Percentiles rank a stretch among this genome's conserved stretches.
phyloP scores from a whole-genome alignment of 2,329 filamentous ascomycete genomes.

The Aspergillus thermomutatus region DNA sequence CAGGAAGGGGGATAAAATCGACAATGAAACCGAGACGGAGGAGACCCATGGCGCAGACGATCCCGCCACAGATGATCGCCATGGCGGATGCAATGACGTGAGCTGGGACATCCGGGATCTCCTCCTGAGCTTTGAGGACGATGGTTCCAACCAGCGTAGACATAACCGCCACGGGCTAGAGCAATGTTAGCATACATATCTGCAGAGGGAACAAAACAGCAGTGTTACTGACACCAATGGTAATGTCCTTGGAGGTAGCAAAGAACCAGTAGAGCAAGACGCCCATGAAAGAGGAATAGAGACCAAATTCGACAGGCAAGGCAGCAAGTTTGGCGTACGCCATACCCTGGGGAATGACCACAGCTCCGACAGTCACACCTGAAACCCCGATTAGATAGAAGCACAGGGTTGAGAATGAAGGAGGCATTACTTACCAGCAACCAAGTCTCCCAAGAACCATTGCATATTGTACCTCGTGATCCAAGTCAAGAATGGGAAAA shows the following conservation, averaged over 20 bases:
- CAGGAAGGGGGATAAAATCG: slow-evolving; percentile 84
- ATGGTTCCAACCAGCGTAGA: slow-evolving; percentile 86
- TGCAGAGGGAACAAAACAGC: neutral
- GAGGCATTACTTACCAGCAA: slow-evolving; percentile 65
- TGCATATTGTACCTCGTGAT: slow-evolving; percentile 81
- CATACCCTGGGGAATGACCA: slow-evolving; percentile 96
- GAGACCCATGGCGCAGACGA: slow-evolving; percentile 76
- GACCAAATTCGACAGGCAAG: slow-evolving; percentile 75
- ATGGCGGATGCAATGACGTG: slow-evolving; percentile 75
- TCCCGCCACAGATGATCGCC: slow-evolving; percentile 70
- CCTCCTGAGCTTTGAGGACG: slow-evolving; percentile 59
- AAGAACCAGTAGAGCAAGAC: slow-evolving; percentile 97
- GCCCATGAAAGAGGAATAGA: slow-evolving; percentile 96
- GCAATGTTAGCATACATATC: slow-evolving; percentile 3
- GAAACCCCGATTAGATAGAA: slow-evolving; percentile 4
- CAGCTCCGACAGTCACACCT: slow-evolving; percentile 69
- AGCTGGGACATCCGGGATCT: slow-evolving; percentile 53
- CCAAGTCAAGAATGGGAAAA: slow-evolving; percentile 92
- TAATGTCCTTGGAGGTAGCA: slow-evolving; percentile 97
- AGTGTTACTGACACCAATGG: slow-evolving; percentile 70
- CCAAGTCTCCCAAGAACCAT: slow-evolving; percentile 85
- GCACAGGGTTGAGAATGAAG: neutral
- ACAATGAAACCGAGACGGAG: slow-evolving; percentile 84
- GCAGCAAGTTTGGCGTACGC: slow-evolving; percentile 84
- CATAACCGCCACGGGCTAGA: slow-evolving; percentile 86